Evolutionary conservation across 2,329 filamentous ascomycete genomes (phyloP).

Genomic region (Sporothrix schenckii): DNA sequence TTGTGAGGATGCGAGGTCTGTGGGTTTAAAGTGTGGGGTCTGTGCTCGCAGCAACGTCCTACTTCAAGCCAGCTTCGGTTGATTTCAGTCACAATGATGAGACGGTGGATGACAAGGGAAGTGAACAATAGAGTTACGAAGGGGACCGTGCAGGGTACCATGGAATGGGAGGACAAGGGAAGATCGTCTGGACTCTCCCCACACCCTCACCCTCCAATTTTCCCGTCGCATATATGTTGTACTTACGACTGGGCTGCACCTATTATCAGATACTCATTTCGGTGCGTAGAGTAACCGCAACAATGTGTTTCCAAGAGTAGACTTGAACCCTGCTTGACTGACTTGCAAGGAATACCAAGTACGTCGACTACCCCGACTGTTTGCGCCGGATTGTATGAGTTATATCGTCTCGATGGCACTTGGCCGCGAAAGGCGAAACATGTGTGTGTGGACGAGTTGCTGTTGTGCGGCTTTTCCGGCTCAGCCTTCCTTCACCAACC

Average conservation of each 20-base stretch:
- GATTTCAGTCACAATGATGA: background rate
- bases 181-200: conserved; percentile 17
- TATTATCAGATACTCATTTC: conserved; percentile 7
- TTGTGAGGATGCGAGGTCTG: conserved; percentile 21
- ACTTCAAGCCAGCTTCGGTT: background rate
- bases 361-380: no score
- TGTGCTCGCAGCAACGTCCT: conserved; percentile 17
- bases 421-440: no score
- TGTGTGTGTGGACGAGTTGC: background rate
- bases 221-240: conserved; percentile 1
- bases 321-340: background rate
- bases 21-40: conserved; percentile 1
- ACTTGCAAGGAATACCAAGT: background rate
- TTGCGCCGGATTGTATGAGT: no score
- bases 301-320: background rate
- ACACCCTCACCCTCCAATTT: conserved; percentile 7
- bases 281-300: background rate
- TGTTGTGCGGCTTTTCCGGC: background rate
- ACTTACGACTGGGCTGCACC: conserved; percentile 1
- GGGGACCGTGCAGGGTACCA: conserved; percentile 17
- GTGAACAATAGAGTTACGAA: background rate
- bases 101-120: background rate
- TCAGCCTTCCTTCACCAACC: background rate
- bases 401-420: no score
- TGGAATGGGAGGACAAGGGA: conserved; percentile 6